Base-by-base conservation (phyloP, 2,329 filamentous ascomycete genomes). In the Fusarium gaditjirri region DNA sequence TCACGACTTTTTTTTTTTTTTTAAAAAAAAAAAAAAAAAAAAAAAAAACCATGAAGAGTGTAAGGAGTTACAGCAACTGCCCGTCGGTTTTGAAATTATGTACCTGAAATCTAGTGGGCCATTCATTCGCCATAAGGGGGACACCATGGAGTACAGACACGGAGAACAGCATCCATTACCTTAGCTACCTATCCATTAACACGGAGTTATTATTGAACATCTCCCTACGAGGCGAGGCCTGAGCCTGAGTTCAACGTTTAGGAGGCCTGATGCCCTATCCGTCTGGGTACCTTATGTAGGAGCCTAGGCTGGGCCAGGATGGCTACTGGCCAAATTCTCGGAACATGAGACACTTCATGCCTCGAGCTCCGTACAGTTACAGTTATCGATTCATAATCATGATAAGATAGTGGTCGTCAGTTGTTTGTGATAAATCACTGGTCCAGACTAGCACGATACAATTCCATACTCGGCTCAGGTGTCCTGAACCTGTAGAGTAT, bases 261-360 rank as follows among this genome's bases (percentile, higher is more conserved):
- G 52, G 70, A 68, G 70, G 64, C 25, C 60, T 33, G 47, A 73
- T 71, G 66, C 57, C 66, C 46, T 68, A 53, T 36, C 33, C 35
- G 39, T 33, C 57, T 68, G 50, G 39, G 29, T 53, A 47, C 46
- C 46, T 49, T 19, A 50, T 10, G 60, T 44, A 50, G 47, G 47
- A 35, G 21, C 47, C n/a, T 41, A 39, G 35, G 33, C 53, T 36
- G 36, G 49, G 49, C 49, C n/a, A 29, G 27, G 41, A 56, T 29
- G 29, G 23, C 31, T 43, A 46, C 52, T 56, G 68, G 63, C 54
- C 39, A 55, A 38, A 39, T 42, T 23, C 39, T 55, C 47, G 46
- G 47, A 41, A 61, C 61, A 71, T 71, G 70, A 73, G 70, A 73
- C 70, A 68, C 47, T 71, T 49, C 61, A 73, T 43, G 70, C 70